These are phyloP conservation scores for Lactarius psammicola DNA, from an alignment of 768 basidiomycete genomes.

Conservation along the genomic window DNA sequence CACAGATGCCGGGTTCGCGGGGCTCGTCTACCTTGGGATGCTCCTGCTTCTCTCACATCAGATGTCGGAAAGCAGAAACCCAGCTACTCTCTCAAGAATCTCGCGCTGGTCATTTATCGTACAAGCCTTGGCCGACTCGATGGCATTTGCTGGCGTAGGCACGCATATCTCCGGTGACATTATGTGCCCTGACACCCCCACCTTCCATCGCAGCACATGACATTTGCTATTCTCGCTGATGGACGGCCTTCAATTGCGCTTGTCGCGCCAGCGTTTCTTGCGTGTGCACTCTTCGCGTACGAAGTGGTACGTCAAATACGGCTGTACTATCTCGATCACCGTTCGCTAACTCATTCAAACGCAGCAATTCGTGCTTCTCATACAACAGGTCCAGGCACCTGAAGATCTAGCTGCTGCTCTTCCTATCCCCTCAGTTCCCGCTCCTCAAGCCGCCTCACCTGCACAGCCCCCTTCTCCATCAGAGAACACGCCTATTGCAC, in stretches of 20 bases:
- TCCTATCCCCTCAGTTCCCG: slow-evolving; percentile 30
- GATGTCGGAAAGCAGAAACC: slow-evolving; percentile 70
- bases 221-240: slow-evolving; percentile 82
- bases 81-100: slow-evolving; percentile 72
- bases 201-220: slow-evolving; percentile 55
- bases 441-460: slow-evolving; percentile 28
- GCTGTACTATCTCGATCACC: not conserved
- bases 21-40: slow-evolving; percentile 62
- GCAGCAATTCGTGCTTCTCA: slow-evolving; percentile 81
- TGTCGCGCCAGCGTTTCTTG: slow-evolving; percentile 80
- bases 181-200: not conserved
- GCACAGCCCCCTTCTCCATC: slow-evolving; percentile 26
- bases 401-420: slow-evolving; percentile 46
- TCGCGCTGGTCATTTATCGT: slow-evolving; percentile 82
- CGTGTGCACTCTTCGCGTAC: slow-evolving; percentile 74
- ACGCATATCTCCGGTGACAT: not conserved
- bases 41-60: slow-evolving; percentile 72
- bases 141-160: slow-evolving; percentile 73
- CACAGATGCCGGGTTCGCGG: slow-evolving; percentile 71
- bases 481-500: not conserved
- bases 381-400: slow-evolving; percentile 81
- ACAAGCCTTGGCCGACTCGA: slow-evolving; percentile 76
- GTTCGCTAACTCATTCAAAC: slow-evolving; percentile 10
- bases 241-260: slow-evolving; percentile 78
- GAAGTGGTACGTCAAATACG: slow-evolving; percentile 59